Evolutionary conservation across 2,329 filamentous ascomycete genomes (phyloP).

Genomic region (Aspergillus fumigatiaffinis): DNA sequence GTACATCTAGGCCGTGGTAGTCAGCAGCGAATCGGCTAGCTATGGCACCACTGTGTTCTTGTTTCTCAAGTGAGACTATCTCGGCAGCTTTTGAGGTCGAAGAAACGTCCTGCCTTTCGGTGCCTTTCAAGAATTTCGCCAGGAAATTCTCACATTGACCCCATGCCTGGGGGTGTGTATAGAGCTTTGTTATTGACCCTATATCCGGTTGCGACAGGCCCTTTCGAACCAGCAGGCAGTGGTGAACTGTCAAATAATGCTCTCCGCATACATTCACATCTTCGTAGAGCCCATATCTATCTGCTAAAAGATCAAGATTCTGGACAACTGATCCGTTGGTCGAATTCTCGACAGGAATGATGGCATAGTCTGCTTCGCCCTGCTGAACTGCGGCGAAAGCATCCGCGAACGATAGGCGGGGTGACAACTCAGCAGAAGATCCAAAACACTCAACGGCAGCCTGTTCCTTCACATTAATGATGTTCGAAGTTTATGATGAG

Average conservation of each 20-base stretch:
- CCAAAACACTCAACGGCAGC: conserved; percentile 52
- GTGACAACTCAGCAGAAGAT: conserved; percentile 27
- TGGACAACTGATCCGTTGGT: conserved; percentile 90
- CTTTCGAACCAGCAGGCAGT: conserved; percentile 66
- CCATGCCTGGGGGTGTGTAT: conserved; percentile 94
- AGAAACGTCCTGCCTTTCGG: conserved; percentile 78
- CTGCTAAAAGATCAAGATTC: conserved; percentile 83
- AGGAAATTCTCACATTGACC: conserved; percentile 83
- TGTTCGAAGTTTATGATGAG: conserved; percentile 9
- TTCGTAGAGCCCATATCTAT: conserved; percentile 60
- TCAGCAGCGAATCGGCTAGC: conserved; percentile 70
- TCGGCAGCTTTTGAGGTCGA: conserved; percentile 84
- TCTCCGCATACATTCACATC: conserved; percentile 77
- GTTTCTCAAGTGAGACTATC: conserved; percentile 58
- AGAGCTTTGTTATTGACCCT: conserved; percentile 67
- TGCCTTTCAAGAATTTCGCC: conserved; percentile 61
- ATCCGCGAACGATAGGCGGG: conserved; percentile 49
- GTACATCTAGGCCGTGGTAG: conserved; percentile 63
- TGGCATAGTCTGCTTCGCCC: conserved; percentile 62
- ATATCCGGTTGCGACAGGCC: conserved; percentile 35
- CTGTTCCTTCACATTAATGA: conserved; percentile 33
- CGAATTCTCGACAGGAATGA: conserved; percentile 94
- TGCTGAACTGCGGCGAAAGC: conserved; percentile 76
- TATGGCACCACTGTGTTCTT: conserved; percentile 69
- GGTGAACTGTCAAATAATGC: conserved; percentile 80